Evolutionary conservation across 108 stramenopile genomes (phyloP).

Genomic region (Nitzschia sp.): DNA sequence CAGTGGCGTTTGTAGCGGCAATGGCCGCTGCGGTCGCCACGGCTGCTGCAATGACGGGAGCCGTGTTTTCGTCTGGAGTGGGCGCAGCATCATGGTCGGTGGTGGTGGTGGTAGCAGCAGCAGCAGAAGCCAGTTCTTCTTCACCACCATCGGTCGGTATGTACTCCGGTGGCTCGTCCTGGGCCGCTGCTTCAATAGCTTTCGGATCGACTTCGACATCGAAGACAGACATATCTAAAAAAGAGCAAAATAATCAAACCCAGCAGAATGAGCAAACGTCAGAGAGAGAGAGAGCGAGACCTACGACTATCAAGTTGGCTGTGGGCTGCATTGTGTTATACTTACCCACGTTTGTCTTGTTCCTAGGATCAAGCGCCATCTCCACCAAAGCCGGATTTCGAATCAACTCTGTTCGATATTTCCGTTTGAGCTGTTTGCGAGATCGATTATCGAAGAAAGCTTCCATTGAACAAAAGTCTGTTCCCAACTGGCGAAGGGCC

Average conservation of each 20-base stretch:
- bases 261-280: background rate
- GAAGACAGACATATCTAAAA: conserved; percentile 41
- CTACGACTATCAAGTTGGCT: background rate
- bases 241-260: background rate
- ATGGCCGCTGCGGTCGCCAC: background rate
- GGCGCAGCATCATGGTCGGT: too few species aligned
- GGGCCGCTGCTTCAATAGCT: conserved; percentile 27
- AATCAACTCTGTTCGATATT: conserved; percentile 62
- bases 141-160: conserved; percentile 21
- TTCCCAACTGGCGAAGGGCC: conserved; percentile 72
- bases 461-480: conserved; percentile 81
- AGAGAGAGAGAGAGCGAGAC: background rate
- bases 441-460: conserved; percentile 47
- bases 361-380: conserved; percentile 70
- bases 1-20: background rate
- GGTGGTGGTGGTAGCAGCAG: background rate
- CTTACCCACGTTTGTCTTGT: conserved; percentile 36
- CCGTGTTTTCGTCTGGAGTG: background rate
- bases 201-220: conserved; percentile 34
- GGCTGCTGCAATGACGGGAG: background rate
- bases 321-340: background rate
- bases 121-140: background rate
- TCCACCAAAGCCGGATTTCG: conserved; percentile 73
- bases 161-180: conserved; percentile 28
- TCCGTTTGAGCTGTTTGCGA: conserved; percentile 70